phyloP scores from a whole-genome alignment of 768 basidiomycete species.

The Suillus paluster region DNA sequence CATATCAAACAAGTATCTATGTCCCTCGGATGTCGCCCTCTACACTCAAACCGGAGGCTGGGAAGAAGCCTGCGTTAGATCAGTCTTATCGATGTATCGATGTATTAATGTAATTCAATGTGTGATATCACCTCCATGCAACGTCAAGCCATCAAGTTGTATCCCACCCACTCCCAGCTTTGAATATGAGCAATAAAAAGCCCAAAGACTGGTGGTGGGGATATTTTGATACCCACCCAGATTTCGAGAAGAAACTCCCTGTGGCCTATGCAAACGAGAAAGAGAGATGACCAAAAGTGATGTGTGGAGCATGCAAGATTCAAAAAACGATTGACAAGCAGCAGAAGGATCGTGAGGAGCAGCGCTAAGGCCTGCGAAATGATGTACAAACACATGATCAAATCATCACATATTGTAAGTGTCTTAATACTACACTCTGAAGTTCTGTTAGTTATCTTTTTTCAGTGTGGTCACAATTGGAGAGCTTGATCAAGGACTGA shows the following conservation, averaged over 20 bases:
- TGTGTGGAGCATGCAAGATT: slow-evolving; percentile 4
- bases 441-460: neutral
- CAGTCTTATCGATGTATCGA: no score
- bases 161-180: neutral
- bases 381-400: slow-evolving; percentile 2
- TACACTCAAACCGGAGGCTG: no score
- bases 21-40: no score
- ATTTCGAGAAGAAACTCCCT: neutral
- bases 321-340: slow-evolving; percentile 1
- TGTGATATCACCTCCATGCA: neutral
- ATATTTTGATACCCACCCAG: slow-evolving; percentile 8
- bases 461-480: neutral
- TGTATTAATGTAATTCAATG: neutral
- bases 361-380: neutral
- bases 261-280: slow-evolving; percentile 5
- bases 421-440: neutral
- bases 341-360: neutral
- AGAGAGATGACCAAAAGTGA: slow-evolving; percentile 5
- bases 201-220: slow-evolving; percentile 16
- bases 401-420: slow-evolving; percentile 1
- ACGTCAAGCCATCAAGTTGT: neutral
- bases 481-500: neutral
- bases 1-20: no score
- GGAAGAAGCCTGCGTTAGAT: no score
- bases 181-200: neutral